Evolutionary conservation across 306 rosid species (phyloP), one percentile per base, ranked within the genome.

Genomic region (Alnus glutinosa): DNA sequence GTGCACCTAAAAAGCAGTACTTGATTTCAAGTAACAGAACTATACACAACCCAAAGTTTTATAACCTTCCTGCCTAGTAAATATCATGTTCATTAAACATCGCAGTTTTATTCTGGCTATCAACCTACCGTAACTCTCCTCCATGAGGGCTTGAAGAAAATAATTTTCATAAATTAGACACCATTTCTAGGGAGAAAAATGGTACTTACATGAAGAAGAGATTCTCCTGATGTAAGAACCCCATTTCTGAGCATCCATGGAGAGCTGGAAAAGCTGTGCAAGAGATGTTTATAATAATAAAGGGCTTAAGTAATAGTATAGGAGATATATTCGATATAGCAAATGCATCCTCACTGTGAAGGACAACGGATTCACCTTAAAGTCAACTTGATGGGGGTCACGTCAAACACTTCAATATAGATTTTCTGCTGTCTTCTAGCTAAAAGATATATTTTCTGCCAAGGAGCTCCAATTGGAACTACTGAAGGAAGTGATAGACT

Each of bases 391-490:
- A 95, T 86, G 62, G 98, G 97, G 48, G 90, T 88, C 82, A 95
- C n/a, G 67, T 95, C 97, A 84, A 95, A 89, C 82, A 89, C 70
- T 87, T 95, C 97, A 36, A 95, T 83, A 79, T 91, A 95, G 62
- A 95, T 87, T 87, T 95, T 95, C 87, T 86, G 91, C 83, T 92
- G 97, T 73, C 89, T 90, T 91, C 97, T 89, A 42, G 98, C 97
- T 82, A 91, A 77, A 80, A 91, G 92, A 84, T 89, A 88, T 74
- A 95, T 93, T 81, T 92, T 87, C 86, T 95, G 98, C 98, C 98
- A 95, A 30, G 98, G 98, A 80, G 98, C 94, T 77, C 98, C 98
- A 79, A 95, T 92, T 51, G 98, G 97, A 87, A 91, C 86, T 37
- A 92, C 75, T 28, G 89, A 83, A 88, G 96, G 97, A 61, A 91